Conservation (phyloP, 345 rosid genomes). For the Excoecaria agallocha region DNA sequence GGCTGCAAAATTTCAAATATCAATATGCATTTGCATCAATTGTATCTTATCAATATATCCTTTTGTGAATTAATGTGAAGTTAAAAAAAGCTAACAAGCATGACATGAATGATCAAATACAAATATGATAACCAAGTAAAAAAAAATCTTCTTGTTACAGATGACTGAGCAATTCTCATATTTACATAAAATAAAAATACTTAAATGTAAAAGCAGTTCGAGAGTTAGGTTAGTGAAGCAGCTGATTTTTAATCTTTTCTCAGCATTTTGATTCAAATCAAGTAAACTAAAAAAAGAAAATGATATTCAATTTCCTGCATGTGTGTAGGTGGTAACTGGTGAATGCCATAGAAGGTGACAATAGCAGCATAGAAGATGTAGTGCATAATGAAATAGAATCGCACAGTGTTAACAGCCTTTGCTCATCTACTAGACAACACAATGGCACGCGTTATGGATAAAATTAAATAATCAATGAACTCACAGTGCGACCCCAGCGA, state of each 20-base stretch:
- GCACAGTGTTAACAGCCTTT: background rate
- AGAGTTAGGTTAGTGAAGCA: background rate
- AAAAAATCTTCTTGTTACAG: background rate
- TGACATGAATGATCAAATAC: background rate
- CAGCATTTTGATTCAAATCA: background rate
- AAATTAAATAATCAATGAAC: slow-evolving; percentile 14
- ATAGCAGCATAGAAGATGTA: background rate
- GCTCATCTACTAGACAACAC: background rate
- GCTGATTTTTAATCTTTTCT: background rate
- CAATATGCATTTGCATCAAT: background rate
- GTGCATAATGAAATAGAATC: background rate
- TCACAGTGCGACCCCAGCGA: slow-evolving; percentile 71
- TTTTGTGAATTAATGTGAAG: background rate
- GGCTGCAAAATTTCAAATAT: slow-evolving; percentile 42
- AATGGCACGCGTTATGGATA: background rate
- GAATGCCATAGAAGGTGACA: background rate
- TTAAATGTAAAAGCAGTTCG: background rate
- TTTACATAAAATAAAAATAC: background rate
- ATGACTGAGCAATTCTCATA: background rate
- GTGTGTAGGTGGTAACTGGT: background rate
- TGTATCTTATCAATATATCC: background rate
- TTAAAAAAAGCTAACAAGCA: background rate
- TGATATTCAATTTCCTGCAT: background rate
- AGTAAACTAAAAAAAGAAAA: background rate
- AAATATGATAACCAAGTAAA: background rate